Base-by-base conservation (phyloP, 176 grass and related monocot species). In the Eragrostis curvula region DNA sequence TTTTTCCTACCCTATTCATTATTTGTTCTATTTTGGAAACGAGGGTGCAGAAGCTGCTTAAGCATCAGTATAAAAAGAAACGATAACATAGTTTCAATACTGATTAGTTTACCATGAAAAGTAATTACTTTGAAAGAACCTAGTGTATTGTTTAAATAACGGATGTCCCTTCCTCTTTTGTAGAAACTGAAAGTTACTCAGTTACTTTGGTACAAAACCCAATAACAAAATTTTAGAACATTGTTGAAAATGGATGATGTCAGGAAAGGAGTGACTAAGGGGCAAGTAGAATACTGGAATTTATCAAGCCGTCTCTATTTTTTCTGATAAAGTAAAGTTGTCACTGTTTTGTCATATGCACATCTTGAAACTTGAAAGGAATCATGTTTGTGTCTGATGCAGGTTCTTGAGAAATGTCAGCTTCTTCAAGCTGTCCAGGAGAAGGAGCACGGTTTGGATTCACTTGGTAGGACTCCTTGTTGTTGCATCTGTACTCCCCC, bases 351-450 rank as follows among this genome's bases (percentile, higher is more conserved):
- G n/a, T n/a, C n/a, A 44, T 82, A 18, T 57, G 8, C 21, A 46
- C 49, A 44, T 53, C 6, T 7, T 78, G 6, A 66, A 67, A 79
- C 46, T 85, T 27, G 4, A 71, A 52, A 65, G 4, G 18, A 59
- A 79, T 83, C 46, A 45, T n/a, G 2, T 78, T 66, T 43, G 5
- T 78, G 32, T 13, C 65, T 76, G 9, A 44, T 72, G 11, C 79
- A 98, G 96, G 89, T 93, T 86, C 93, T 98, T n/a, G 87, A 86
- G 12, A 95, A 98, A 90, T 98, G 96, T 42, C 96, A 98, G 77
- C 93, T 98, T 82, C 83, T 79, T 77, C 93, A 95, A 86, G 68
- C 84, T 76, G 90, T 98, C 85, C 86, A 85, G 75, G 92, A 90
- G 86, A 98, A 95, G 85, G 87, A 91, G 40, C 71, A 89, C 11